Conservation (phyloP, 1,284 basidiomycete genomes). For the Trichosporon sp. region DNA sequence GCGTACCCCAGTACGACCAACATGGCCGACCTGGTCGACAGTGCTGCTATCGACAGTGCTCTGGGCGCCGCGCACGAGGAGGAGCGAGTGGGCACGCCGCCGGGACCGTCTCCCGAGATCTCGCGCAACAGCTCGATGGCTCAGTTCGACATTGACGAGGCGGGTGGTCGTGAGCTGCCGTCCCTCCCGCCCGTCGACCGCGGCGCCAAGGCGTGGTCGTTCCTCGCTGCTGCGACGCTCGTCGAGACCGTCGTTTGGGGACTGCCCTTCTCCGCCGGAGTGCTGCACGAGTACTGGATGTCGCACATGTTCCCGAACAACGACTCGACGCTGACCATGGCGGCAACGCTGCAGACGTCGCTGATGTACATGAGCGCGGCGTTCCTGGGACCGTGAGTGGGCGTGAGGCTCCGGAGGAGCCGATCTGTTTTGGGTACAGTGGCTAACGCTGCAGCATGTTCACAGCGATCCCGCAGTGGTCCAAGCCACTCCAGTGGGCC, state of each 20-base stretch:
- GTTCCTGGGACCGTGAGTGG: slow-evolving; percentile 14
- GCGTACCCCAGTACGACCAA: not conserved
- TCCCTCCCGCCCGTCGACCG: slow-evolving; percentile 39
- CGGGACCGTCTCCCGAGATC: not conserved
- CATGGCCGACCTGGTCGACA: not conserved
- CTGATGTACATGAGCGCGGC: slow-evolving; percentile 20
- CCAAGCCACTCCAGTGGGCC: slow-evolving; percentile 24
- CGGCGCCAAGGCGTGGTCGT: slow-evolving; percentile 41
- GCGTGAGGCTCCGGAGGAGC: no score
- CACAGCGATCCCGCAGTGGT: slow-evolving; percentile 29
- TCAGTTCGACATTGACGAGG: not conserved
- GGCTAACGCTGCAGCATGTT: slow-evolving; percentile 23
- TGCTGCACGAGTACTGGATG: slow-evolving; percentile 45
- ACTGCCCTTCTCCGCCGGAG: slow-evolving; percentile 42
- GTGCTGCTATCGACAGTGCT: no score
- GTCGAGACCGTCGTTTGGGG: slow-evolving; percentile 45
- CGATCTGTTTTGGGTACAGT: no score
- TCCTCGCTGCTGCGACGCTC: slow-evolving; percentile 38
- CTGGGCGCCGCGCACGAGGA: not conserved
- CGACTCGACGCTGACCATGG: slow-evolving; percentile 35
- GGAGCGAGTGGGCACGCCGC: not conserved
- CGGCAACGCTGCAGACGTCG: slow-evolving; percentile 42
- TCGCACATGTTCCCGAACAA: slow-evolving; percentile 29
- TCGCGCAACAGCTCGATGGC: not conserved
- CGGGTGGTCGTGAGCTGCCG: slow-evolving; percentile 3